Evolutionary conservation across 108 stramenopile species (phyloP).

Genomic region (Fistulifera solaris): DNA sequence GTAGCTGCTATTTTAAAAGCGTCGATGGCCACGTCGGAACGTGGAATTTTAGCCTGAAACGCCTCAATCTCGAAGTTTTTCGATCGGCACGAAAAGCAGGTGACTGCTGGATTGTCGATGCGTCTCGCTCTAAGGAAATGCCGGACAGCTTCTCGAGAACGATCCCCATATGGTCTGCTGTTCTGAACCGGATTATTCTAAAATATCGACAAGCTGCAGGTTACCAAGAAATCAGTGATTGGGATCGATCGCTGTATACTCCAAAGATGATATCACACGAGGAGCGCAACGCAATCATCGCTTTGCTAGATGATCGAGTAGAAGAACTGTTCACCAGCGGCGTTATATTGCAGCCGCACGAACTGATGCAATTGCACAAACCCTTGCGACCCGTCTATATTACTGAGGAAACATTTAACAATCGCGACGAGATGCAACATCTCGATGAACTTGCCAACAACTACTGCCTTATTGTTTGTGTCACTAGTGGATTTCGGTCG

Average conservation of each 20-base stretch:
- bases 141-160: slow-evolving; percentile 69
- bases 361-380: slow-evolving; percentile 11
- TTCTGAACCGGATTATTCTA: slow-evolving; percentile 47
- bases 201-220: slow-evolving; percentile 23
- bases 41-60: slow-evolving; percentile 37
- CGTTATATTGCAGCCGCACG: slow-evolving; percentile 44
- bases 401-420: background rate
- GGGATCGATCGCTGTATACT: slow-evolving; percentile 43
- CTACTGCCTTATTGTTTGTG: slow-evolving; percentile 3
- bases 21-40: slow-evolving; percentile 62
- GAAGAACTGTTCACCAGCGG: slow-evolving; percentile 39
- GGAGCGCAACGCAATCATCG: slow-evolving; percentile 33
- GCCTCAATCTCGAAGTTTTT: slow-evolving; percentile 52
- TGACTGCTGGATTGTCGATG: slow-evolving; percentile 51
- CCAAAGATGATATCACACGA: slow-evolving; percentile 39
- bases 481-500: background rate
- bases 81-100: slow-evolving; percentile 17
- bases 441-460: background rate
- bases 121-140: slow-evolving; percentile 43
- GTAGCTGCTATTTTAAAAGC: slow-evolving; percentile 58
- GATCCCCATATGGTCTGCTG: slow-evolving; percentile 70
- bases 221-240: slow-evolving; percentile 2
- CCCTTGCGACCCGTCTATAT: slow-evolving; percentile 32
- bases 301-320: slow-evolving; percentile 38
- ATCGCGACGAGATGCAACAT: background rate